A percentile compares a stretch with the other conserved stretches of the same genome.
These are phyloP conservation scores for Neurospora sublineolata DNA, from an alignment of 495 filamentous ascomycete genomes.

Conservation along the genomic window DNA sequence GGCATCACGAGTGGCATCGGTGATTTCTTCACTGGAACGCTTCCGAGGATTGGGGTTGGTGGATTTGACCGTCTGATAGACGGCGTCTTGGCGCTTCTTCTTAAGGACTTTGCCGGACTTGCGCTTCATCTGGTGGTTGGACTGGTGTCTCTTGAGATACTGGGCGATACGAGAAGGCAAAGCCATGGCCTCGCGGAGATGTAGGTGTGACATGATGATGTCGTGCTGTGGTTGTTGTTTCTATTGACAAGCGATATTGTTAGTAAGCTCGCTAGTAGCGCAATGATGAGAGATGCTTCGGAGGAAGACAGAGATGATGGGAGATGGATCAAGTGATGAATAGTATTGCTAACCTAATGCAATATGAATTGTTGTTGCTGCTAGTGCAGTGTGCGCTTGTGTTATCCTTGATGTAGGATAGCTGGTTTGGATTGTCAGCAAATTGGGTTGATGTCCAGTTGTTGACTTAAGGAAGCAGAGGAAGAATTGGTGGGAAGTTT, in stretches of 20 bases:
- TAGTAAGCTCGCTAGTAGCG: background rate
- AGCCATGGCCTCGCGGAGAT: background rate
- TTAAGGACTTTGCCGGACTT: background rate
- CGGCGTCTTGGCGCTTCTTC: background rate
- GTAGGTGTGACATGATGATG: background rate
- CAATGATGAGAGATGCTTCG: too few relatives aligned
- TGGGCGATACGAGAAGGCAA: background rate
- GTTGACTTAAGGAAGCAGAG: background rate
- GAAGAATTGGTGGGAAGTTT: background rate
- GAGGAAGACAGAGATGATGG: too few relatives aligned
- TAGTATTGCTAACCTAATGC: background rate
- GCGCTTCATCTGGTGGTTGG: background rate
- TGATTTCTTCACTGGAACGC: background rate
- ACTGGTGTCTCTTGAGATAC: background rate
- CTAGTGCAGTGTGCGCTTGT: background rate
- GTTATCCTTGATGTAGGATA: background rate
- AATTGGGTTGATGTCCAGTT: background rate
- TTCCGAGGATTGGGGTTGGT: background rate
- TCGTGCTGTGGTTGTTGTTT: background rate
- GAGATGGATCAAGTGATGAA: background rate
- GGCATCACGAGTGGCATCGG: background rate
- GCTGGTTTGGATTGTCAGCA: background rate
- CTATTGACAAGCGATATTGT: background rate
- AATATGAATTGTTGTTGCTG: background rate
- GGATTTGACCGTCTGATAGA: background rate